Evolutionary conservation across 768 basidiomycete species (phyloP), one percentile per base, ranked within the genome.

Genomic region (Gloeostereum incarnatum): DNA sequence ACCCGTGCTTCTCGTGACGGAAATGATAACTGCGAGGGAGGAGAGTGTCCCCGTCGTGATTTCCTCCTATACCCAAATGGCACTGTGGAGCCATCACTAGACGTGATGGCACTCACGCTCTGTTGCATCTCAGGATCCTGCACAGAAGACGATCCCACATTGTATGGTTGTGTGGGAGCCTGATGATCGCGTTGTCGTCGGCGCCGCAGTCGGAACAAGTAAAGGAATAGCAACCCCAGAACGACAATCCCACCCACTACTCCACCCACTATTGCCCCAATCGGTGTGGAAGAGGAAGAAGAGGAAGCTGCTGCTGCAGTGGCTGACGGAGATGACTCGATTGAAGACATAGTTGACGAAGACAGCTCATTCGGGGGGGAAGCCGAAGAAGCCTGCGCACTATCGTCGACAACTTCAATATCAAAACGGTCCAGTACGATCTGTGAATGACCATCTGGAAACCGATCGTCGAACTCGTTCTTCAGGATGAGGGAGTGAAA

Each of bases 251-350:
- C 67, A n/a, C 66, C 67, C 14, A 67, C 51, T 1, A 62, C 54
- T 14, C 62, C 60, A 5, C 66, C 68, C 9, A 69, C 53, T 30
- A 72, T 65, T 19, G 61, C 52, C 2, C 56, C 61, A 0, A 58
- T 50, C 25, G 54, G 47, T 16, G 39, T 20, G 10, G 45, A 39
- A 13, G 39, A 14, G 6, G 41, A 23, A 16, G 27, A 19, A 19
- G 43, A 40, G 13, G 40, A 9, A 2, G 43, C 19, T 10, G 50
- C 11, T 4, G 38, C 10, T 5, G 37, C 17, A 1, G 31, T 21
- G 9, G 35, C 24, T 31, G 26, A 25, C n/a, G 19, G 17, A n/a
- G 21, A 42, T 29, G 38, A 25, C n/a, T n/a, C n/a, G n/a, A n/a
- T n/a, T n/a, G n/a, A n/a, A n/a, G n/a, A n/a, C n/a, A n/a, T 34